Evolutionary conservation across 2,329 filamentous ascomycete genomes (phyloP).

Genomic region (Calcarisporium arbuscula): DNA sequence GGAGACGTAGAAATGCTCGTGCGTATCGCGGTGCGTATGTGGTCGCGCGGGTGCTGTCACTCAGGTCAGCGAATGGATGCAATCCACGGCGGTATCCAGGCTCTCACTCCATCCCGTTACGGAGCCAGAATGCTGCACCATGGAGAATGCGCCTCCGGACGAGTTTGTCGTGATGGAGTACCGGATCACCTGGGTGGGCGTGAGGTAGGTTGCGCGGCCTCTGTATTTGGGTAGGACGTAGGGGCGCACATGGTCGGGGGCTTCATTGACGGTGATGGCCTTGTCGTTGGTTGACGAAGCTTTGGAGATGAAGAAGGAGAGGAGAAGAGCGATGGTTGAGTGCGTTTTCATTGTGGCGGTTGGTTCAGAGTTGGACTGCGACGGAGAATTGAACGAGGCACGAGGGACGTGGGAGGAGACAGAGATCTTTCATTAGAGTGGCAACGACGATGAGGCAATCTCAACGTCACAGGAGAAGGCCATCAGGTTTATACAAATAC

Average conservation of each 20-base stretch:
- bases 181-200: slow-evolving; percentile 14
- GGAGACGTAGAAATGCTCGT: slow-evolving; percentile 18
- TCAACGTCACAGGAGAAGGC: too few species aligned
- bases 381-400: too few species aligned
- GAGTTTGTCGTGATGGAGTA: slow-evolving; percentile 16
- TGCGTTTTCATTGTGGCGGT: too few species aligned
- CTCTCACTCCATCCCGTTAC: slow-evolving; percentile 4
- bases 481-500: too few species aligned
- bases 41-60: slow-evolving; percentile 15
- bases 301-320: too few species aligned
- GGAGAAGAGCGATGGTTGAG: too few species aligned
- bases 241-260: slow-evolving; percentile 14
- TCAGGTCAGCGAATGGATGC: too few species aligned
- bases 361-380: too few species aligned
- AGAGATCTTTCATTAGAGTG: too few species aligned
- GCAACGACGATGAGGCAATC: too few species aligned
- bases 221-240: slow-evolving; percentile 18
- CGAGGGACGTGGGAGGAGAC: too few species aligned
- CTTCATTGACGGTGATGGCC: slow-evolving; percentile 13
- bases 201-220: slow-evolving; percentile 15
- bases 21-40: slow-evolving; percentile 11
- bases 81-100: too few species aligned
- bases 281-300: slow-evolving; percentile 77
- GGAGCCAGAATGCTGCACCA: slow-evolving; percentile 16
- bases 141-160: slow-evolving; percentile 15